Base-by-base conservation (phyloP, 2,329 filamentous ascomycete species). In the Fusarium xyrophilum region DNA sequence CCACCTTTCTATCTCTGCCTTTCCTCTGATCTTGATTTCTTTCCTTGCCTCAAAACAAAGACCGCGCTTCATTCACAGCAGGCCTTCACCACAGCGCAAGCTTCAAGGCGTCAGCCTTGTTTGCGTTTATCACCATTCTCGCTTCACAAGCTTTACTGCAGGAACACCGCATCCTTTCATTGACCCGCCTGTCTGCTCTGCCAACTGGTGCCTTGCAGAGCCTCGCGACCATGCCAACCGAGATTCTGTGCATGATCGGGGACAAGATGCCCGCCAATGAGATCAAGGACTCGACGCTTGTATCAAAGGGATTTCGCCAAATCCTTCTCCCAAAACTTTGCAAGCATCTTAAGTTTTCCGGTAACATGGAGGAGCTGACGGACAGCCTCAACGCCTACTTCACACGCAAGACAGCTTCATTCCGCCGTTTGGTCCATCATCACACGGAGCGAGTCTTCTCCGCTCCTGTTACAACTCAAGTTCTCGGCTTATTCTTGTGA, bases 1-100 rank as follows among this genome's bases (percentile, higher is more conserved):
- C 15, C 13, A 32, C 13, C 13, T 32, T 32, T 15, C 14, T 14
- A 30, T 30, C 28, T 30, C 28, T 14, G 28, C 28, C 5, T 13
- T 13, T 30, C 12, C 28, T 30, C 5, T 30, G 12, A 30, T 30
- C 12, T 30, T 30, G 28, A 30, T 47, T 32, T 19, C 10, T 12
- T 19, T 3, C 17, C 44, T 13, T 32, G 5, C 19, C 4, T 30
- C 9, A 15, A 4, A n/a, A 12, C 25, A 30, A 1, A 28, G 0
- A 28, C 1, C 13, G 8, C 4, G 3, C 19, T 2, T 3, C 19
- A 28, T 21, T 21, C 43, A 30, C 42, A 13, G 28, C 11, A 30
- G 2, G 28, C 28, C 28, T 30, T 30, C 12, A 30, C 6, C 28
- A 13, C 28, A 14, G 28, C 12, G 12, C 28, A 30, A 30, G 28